Percentiles rank a stretch among this genome's conserved stretches.
These are phyloP conservation scores for Arthrocladium fulminans DNA, from an alignment of 2,329 filamentous ascomycete species.

Conservation along the genomic window DNA sequence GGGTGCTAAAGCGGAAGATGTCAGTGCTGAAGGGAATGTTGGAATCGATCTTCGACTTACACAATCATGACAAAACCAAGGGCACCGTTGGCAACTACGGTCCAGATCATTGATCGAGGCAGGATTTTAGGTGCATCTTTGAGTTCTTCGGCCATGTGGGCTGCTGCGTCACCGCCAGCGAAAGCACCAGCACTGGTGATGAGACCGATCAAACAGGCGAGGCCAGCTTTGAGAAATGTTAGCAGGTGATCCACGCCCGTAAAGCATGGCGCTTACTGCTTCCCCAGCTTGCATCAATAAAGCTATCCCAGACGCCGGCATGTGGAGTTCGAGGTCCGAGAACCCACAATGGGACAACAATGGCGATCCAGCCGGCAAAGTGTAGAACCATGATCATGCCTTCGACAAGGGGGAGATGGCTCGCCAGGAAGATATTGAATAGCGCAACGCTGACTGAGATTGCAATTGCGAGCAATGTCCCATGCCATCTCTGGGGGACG, in stretches of 20 bases:
- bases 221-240: constrained; percentile 29
- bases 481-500: constrained; percentile 33
- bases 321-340: constrained; percentile 30
- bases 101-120: constrained; percentile 32
- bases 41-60: too few relatives aligned
- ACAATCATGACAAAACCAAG: constrained; percentile 33
- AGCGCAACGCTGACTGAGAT: constrained; percentile 29
- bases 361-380: constrained; percentile 31
- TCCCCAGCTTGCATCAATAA: constrained; percentile 24
- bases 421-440: constrained; percentile 33
- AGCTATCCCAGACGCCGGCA: constrained; percentile 31
- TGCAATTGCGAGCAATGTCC: constrained; percentile 33
- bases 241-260: neutral
- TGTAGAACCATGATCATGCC: constrained; percentile 33
- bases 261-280: constrained; percentile 26
- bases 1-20: too few relatives aligned
- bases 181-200: constrained; percentile 18
- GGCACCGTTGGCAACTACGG: constrained; percentile 29
- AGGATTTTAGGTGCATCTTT: constrained; percentile 29
- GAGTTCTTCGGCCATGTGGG: constrained; percentile 39
- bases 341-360: constrained; percentile 36
- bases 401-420: constrained; percentile 32
- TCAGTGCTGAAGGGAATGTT: too few relatives aligned
- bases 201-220: constrained; percentile 26
- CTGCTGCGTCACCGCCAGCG: constrained; percentile 22